Conservation (phyloP, 2,329 filamentous ascomycete genomes). For the Penicillium capsulatum region DNA sequence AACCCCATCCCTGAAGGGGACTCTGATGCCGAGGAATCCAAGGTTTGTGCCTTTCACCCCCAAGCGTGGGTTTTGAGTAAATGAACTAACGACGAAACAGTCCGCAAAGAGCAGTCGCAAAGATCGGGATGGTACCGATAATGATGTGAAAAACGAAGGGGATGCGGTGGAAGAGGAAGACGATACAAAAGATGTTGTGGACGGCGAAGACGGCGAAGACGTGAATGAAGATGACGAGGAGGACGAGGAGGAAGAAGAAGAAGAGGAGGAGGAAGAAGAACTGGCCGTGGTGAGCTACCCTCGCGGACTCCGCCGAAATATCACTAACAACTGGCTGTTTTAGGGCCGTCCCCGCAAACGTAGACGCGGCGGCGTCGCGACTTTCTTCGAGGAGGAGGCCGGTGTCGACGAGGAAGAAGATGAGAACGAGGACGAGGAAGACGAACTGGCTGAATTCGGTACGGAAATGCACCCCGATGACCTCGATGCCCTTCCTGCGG, state of each 20-base stretch:
- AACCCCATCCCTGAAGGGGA: conserved; percentile 72
- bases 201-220: conserved; percentile 44
- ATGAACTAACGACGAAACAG: conserved; percentile 20
- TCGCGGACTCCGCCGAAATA: neutral
- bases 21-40: conserved; percentile 63
- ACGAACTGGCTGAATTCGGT: conserved; percentile 78
- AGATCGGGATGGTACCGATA: conserved; percentile 47
- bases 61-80: conserved; percentile 18
- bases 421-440: conserved; percentile 82
- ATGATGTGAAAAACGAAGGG: conserved; percentile 34
- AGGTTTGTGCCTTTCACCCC: conserved; percentile 24
- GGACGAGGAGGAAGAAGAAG: conserved; percentile 41
- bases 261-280: conserved; percentile 48
- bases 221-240: conserved; percentile 59
- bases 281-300: conserved; percentile 49
- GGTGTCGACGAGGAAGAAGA: conserved; percentile 95
- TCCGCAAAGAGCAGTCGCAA: conserved; percentile 24
- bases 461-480: conserved; percentile 90
- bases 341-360: conserved; percentile 75
- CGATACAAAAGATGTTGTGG: conserved; percentile 15
- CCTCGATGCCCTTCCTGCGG: conserved; percentile 67
- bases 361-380: conserved; percentile 66
- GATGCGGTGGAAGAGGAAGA: conserved; percentile 46
- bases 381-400: conserved; percentile 96
- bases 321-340: too few species aligned